phyloP scores from a whole-genome alignment of 2,329 filamentous ascomycete genomes.

The Boeremia exigua region DNA sequence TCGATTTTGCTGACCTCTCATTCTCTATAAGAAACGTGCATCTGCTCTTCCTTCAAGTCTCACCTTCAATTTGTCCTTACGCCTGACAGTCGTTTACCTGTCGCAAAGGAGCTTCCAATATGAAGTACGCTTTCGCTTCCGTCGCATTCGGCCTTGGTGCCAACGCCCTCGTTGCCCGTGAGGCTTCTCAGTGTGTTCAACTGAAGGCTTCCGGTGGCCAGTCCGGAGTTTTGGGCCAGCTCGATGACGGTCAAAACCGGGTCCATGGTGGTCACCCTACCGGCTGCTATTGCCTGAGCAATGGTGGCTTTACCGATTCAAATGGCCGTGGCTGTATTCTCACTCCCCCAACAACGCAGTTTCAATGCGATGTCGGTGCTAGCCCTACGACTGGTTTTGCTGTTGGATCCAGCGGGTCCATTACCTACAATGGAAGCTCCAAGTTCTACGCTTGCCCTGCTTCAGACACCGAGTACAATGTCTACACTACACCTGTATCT shows the following conservation, averaged over 20 bases:
- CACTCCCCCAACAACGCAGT: conserved; percentile 64
- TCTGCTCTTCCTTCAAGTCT: background rate
- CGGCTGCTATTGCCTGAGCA: conserved; percentile 62
- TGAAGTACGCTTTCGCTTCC: conserved; percentile 32
- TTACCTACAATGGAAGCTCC: conserved; percentile 59
- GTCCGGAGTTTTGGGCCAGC: conserved; percentile 63
- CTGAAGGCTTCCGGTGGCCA: conserved; percentile 34
- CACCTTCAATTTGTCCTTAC: background rate
- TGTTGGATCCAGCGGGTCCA: conserved; percentile 58
- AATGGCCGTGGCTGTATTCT: conserved; percentile 67
- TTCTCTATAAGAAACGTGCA: background rate
- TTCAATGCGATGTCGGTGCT: conserved; percentile 66
- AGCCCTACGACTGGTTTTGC: conserved; percentile 59
- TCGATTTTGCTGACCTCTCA: background rate
- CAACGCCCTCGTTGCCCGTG: conserved; percentile 30
- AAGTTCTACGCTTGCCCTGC: conserved; percentile 68
- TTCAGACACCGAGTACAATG: conserved; percentile 61
- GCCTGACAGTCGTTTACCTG: conserved; percentile 2
- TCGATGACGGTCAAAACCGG: conserved; percentile 67
- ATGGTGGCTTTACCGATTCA: conserved; percentile 58
- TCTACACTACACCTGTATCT: conserved; percentile 56
- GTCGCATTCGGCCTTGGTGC: conserved; percentile 29
- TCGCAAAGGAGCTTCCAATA: conserved; percentile 10
- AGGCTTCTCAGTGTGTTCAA: conserved; percentile 26
- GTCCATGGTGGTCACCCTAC: conserved; percentile 58